These are phyloP conservation scores for Yueomyces sinensis DNA, from an alignment of 805 yeast genomes.

Conservation along the genomic window DNA sequence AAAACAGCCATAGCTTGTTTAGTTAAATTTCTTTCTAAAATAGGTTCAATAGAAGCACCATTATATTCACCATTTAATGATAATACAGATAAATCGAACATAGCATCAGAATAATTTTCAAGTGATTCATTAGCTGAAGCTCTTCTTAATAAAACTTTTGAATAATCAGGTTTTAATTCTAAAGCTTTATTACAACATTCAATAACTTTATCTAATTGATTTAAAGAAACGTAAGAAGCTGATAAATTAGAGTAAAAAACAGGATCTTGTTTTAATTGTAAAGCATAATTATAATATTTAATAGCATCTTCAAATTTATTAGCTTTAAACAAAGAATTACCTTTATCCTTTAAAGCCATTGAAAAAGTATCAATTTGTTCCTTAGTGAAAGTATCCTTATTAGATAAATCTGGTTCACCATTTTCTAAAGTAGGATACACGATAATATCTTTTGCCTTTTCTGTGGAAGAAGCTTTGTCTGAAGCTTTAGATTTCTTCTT, in stretches of 20 bases:
- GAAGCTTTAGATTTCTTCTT: conserved; percentile 31
- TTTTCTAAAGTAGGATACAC: conserved; percentile 39
- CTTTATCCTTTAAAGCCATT: conserved; percentile 72
- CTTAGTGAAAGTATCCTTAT: conserved; percentile 31
- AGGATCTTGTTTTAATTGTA: conserved; percentile 66
- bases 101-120: conserved; percentile 69
- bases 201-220: conserved; percentile 70
- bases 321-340: conserved; percentile 63
- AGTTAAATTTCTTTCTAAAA: conserved; percentile 77
- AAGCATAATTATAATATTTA: conserved; percentile 65
- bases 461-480: conserved; percentile 22
- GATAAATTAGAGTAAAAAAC: conserved; percentile 91
- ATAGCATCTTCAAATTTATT: conserved; percentile 68
- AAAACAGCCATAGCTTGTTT: conserved; percentile 66
- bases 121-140: conserved; percentile 82
- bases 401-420: conserved; percentile 46
- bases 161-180: conserved; percentile 74
- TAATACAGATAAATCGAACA: conserved; percentile 82
- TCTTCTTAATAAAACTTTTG: conserved; percentile 86
- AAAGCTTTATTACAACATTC: conserved; percentile 82
- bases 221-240: conserved; percentile 81
- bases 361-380: conserved; percentile 54
- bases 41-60: conserved; percentile 62
- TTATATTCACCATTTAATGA: conserved; percentile 75
- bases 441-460: conserved; percentile 6